Evolutionary conservation across 2,329 filamentous ascomycete genomes (phyloP).

Genomic region (Diaporthe australafricana): DNA sequence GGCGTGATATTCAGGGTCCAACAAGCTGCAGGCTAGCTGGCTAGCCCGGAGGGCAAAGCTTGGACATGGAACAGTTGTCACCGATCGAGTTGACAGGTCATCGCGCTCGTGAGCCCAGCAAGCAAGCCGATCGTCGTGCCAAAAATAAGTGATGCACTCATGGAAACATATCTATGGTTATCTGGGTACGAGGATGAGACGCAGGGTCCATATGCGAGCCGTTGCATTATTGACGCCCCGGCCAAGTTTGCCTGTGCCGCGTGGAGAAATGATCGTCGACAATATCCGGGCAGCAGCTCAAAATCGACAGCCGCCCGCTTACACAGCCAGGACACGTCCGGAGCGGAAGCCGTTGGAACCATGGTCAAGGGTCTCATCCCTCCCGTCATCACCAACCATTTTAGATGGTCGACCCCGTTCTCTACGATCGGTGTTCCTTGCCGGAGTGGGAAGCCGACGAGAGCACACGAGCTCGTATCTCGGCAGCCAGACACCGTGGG

Average conservation of each 20-base stretch:
- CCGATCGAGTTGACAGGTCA: conserved; percentile 22
- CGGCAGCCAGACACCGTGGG: conserved; percentile 12
- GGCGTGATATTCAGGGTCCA: conserved; percentile 27
- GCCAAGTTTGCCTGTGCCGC: conserved; percentile 21
- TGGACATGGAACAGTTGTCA: background rate
- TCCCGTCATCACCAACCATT: background rate
- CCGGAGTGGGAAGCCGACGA: conserved; percentile 15
- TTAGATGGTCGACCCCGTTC: background rate
- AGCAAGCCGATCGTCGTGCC: conserved; percentile 15
- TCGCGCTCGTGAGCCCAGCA: background rate
- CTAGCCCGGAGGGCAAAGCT: conserved; percentile 16
- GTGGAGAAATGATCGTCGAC: conserved; percentile 32
- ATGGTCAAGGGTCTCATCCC: background rate
- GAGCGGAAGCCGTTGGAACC: conserved; percentile 13
- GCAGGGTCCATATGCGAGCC: conserved; percentile 23
- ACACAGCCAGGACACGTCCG: conserved; percentile 24
- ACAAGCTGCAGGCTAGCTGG: conserved; percentile 7
- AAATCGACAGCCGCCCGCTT: conserved; percentile 23
- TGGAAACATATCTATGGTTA: conserved; percentile 27
- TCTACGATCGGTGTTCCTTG: background rate
- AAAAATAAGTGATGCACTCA: conserved; percentile 33
- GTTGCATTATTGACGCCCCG: conserved; percentile 20
- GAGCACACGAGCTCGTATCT: conserved; percentile 29
- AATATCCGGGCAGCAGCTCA: conserved; percentile 16
- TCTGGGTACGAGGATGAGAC: conserved; percentile 29